Conservation (phyloP, 2,329 filamentous ascomycete species). For the Gaeumannomyces tritici region DNA sequence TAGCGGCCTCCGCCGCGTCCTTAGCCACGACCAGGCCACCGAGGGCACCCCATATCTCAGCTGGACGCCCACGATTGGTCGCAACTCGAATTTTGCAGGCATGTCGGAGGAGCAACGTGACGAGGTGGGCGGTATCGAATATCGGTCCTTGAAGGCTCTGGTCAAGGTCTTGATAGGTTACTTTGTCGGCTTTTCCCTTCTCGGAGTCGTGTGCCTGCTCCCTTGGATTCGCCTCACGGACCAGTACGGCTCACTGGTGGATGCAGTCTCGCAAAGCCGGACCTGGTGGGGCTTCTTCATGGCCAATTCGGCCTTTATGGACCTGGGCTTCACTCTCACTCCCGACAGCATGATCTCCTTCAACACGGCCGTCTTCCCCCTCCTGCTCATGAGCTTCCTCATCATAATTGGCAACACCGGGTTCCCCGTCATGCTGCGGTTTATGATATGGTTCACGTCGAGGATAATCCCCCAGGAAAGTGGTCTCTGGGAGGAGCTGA, state of each 20-base stretch:
- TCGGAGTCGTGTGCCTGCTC: slow-evolving; percentile 63
- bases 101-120: slow-evolving; percentile 85
- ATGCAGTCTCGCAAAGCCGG: slow-evolving; percentile 48
- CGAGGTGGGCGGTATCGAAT: slow-evolving; percentile 93
- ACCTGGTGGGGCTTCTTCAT: slow-evolving; percentile 94
- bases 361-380: slow-evolving; percentile 61
- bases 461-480: slow-evolving; percentile 54
- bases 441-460: slow-evolving; percentile 79
- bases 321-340: slow-evolving; percentile 87
- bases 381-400: slow-evolving; percentile 73
- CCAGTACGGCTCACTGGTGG: slow-evolving; percentile 57
- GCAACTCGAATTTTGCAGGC: slow-evolving; percentile 88
- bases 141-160: slow-evolving; percentile 80
- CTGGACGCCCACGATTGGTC: slow-evolving; percentile 83
- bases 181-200: slow-evolving; percentile 72
- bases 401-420: slow-evolving; percentile 94
- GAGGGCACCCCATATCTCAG: slow-evolving; percentile 77
- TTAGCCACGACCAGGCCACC: slow-evolving; percentile 42
- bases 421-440: slow-evolving; percentile 88
- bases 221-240: slow-evolving; percentile 66
- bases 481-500: slow-evolving; percentile 78
- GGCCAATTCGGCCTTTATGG: slow-evolving; percentile 80
- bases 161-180: slow-evolving; percentile 70
- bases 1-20: slow-evolving; percentile 46
- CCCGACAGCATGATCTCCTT: slow-evolving; percentile 93